Evolutionary conservation across 2,329 filamentous ascomycete species (phyloP), one percentile per base, ranked within the genome.

Genomic region (Penicillium sp.): DNA sequence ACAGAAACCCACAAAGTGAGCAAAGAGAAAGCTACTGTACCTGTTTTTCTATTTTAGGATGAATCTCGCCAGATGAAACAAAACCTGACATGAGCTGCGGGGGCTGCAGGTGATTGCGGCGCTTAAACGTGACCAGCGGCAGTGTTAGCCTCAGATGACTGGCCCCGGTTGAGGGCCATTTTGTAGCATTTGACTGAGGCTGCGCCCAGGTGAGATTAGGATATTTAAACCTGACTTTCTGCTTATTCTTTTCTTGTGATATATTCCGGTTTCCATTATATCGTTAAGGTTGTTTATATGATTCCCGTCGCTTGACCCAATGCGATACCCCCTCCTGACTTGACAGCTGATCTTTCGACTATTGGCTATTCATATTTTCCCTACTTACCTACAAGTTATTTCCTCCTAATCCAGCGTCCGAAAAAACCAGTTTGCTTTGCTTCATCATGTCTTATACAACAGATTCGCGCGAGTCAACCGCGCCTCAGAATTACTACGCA

Each of bases 401-500:
- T 5, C 20, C 20, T n/a, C 16, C 18, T 37, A 31, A 29, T 16
- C 16, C 14, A 37, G 39, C 22, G 13, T 18, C 29, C 38, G 10
- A 13, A 22, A 37, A 37, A 5, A 31, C 13, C 14, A 9, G 3
- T 16, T 16, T 54, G 16, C 4, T 38, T 35, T 20, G 29, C 24
- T 40, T 32, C 20, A 46, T 6, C 10, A 65, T 65, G 63, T 43
- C 58, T 9, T 56, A 63, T 31, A 32, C 50, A 24, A 34, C 44
- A 39, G 40, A 55, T 37, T 49, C 34, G 6, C 56, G 51, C 48
- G 63, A 60, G 18, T 32, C 39, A 2, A 51, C 45, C 8, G 53
- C 39, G 37, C 65, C 71, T 4, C 56, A 60, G 14, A 63, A 69
- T 38, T 75, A 74, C 50, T 75, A 75, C 59, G 63, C 67, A 13